Conservation (phyloP, 306 rosid genomes). For the Mimosa pudica region DNA sequence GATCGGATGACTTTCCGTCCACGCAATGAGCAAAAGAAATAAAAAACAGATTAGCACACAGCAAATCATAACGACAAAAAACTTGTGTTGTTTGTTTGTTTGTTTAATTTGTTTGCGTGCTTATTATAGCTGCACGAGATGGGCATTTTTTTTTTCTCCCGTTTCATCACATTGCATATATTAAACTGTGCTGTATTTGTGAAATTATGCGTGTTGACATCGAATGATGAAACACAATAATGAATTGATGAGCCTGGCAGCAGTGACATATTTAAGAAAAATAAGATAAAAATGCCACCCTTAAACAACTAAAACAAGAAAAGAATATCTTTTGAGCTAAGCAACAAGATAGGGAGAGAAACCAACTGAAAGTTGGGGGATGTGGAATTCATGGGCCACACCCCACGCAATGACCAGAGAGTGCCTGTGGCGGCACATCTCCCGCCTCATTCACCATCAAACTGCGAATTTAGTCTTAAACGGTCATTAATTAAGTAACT, state of each 20-base stretch:
- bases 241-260: not conserved
- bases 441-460: not conserved
- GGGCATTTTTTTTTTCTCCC: not conserved
- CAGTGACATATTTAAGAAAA: not conserved
- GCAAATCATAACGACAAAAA: not conserved
- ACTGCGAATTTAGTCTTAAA: not conserved
- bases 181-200: not conserved
- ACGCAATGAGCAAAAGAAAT: conserved; percentile 40
- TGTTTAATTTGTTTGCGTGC: not conserved
- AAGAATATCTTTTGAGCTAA: not conserved
- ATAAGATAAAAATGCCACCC: not conserved
- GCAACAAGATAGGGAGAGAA: not conserved
- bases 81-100: not conserved
- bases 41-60: not conserved
- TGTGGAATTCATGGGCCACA: conserved; percentile 15
- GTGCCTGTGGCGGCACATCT: conserved; percentile 1
- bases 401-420: not conserved
- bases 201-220: not conserved
- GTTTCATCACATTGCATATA: not conserved
- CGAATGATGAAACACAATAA: not conserved
- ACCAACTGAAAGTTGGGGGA: conserved; percentile 2
- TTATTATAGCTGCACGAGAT: too few relatives aligned
- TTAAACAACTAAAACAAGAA: conserved; percentile 9
- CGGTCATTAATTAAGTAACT: not conserved
- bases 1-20: conserved; percentile 59